Evolutionary conservation across 805 yeast genomes (phyloP), one percentile per base, ranked within the genome.

Genomic region (Myxozyma kluyveri): DNA sequence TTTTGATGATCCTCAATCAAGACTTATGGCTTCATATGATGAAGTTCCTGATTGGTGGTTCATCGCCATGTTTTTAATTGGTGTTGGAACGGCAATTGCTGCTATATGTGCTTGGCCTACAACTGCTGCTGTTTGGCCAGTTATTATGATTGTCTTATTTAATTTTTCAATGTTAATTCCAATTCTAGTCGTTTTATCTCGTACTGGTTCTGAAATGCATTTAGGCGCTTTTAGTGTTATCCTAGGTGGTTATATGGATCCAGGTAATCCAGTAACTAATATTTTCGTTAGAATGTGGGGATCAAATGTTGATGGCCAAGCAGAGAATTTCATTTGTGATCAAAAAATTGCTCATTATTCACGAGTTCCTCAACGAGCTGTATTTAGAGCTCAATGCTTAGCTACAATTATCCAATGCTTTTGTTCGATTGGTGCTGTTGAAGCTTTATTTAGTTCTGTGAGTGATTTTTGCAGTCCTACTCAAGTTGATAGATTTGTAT

Each of bases 291-390:
- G 78, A 56, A 75, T 78, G 1, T 72, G 70, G 49, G 81, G 81
- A 40, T 77, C 78, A 41, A 82, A 80, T 61, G 79, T 82, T 54
- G 83, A 80, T 63, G 76, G 78, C 22, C 86, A 82, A 67, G 84
- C 87, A 14, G 80, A 82, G 52, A 76, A 72, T 62, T 83, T 78
- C 65, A 76, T 81, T 45, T 75, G 79, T 61, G 80, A 79, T 61
- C 74, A 72, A 60, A 80, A 79, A 62, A 66, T 75, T 69, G 83
- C 77, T 3, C 84, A 80, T 65, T 78, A 79, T 64, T 67, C 77
- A 31, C 47, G 46, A 17, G 55, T 74, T 17, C 72, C 76, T 6
- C 77, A 76, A 35, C 67, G 75, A 38, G 69, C 75, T 5, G 56
- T 69, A 38, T 74, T 72, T 63, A 60, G 75, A 7, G 69, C 63